A percentile compares a stretch with the other conserved stretches of the same genome.
phyloP scores from a whole-genome alignment of 257 asterid genomes.

The Solanum bulbocastanum region DNA sequence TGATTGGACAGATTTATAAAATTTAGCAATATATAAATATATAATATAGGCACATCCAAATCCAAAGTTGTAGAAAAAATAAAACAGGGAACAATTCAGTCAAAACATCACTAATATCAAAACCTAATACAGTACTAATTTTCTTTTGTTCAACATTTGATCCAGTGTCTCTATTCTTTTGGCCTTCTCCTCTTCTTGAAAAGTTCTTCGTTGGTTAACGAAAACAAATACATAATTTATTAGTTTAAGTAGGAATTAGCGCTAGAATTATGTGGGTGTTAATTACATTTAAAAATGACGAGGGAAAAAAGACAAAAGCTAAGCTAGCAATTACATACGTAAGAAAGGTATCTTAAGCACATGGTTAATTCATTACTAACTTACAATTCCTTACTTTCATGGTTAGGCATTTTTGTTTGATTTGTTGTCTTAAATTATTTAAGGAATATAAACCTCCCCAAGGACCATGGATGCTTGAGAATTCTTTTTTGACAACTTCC shows the following conservation, averaged over 20 bases:
- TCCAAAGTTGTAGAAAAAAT: not conserved
- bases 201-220: slow-evolving; percentile 5
- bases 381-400: slow-evolving; percentile 30
- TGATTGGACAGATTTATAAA: slow-evolving; percentile 23
- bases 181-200: slow-evolving; percentile 26
- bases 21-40: not conserved
- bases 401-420: slow-evolving; percentile 51
- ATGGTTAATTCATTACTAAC: slow-evolving; percentile 13
- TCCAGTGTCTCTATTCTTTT: slow-evolving; percentile 35
- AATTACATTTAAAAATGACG: not conserved
- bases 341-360: slow-evolving; percentile 33
- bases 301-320: not conserved
- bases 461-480: slow-evolving; percentile 28
- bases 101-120: slow-evolving; percentile 14
- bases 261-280: not conserved
- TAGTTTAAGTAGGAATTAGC: not conserved
- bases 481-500: slow-evolving; percentile 32
- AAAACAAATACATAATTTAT: not conserved
- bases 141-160: slow-evolving; percentile 16
- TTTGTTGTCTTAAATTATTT: slow-evolving; percentile 28
- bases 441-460: slow-evolving; percentile 3
- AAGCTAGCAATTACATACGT: not conserved
- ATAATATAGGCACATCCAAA: not conserved
- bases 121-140: not conserved
- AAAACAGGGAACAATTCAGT: not conserved